Evolutionary conservation across 1,284 basidiomycete species (phyloP).

Genomic region (Mycena sp.): DNA sequence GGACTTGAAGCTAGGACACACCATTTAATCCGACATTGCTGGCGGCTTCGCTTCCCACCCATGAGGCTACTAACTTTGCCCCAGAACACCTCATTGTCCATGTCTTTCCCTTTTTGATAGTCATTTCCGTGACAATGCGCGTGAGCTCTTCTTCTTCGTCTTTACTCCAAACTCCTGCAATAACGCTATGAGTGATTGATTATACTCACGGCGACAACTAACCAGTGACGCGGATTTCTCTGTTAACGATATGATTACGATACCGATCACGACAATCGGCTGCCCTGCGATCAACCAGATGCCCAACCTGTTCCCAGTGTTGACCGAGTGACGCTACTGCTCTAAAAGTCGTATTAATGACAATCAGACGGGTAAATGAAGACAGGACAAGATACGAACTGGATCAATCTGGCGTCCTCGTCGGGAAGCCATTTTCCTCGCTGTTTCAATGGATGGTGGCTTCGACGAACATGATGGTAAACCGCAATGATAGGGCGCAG

Average conservation of each 20-base stretch:
- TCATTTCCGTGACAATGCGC: slow-evolving; percentile 74
- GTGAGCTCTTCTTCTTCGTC: slow-evolving; percentile 79
- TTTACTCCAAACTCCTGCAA: slow-evolving; percentile 69
- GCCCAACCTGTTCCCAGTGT: slow-evolving; percentile 80
- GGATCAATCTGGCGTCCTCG: slow-evolving; percentile 73
- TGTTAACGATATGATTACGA: slow-evolving; percentile 77
- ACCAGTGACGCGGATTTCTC: slow-evolving; percentile 64
- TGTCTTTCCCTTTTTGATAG: slow-evolving; percentile 66
- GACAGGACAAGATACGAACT: slow-evolving; percentile 52
- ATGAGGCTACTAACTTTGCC: slow-evolving; percentile 76
- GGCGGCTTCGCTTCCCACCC: slow-evolving; percentile 76
- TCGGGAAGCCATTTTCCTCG: slow-evolving; percentile 76
- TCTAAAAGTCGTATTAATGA: no score
- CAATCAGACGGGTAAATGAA: neutral
- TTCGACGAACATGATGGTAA: slow-evolving; percentile 80
- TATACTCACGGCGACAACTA: slow-evolving; percentile 32
- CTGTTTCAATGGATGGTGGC: slow-evolving; percentile 70
- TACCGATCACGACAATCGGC: slow-evolving; percentile 87
- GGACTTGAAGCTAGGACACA: no score
- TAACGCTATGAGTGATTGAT: neutral
- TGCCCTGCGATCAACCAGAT: slow-evolving; percentile 73
- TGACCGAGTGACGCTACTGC: slow-evolving; percentile 77
- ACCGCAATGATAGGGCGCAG: slow-evolving; percentile 82
- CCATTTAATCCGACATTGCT: slow-evolving; percentile 86
- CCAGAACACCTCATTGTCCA: slow-evolving; percentile 86